Conservation (phyloP, 495 filamentous ascomycete genomes). For the Lepraria neglecta region DNA sequence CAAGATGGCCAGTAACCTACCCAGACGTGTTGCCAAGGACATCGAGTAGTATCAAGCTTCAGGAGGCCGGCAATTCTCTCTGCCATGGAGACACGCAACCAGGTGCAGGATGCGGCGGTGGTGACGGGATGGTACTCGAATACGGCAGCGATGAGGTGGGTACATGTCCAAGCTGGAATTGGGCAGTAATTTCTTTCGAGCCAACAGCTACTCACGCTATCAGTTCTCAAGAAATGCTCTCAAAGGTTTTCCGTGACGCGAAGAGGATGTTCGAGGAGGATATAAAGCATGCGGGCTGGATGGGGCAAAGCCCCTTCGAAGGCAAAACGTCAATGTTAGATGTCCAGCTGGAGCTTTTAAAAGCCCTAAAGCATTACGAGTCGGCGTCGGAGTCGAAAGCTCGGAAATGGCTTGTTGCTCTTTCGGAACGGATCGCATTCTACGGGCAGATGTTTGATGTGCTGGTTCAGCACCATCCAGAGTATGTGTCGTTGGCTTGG, state of each 20-base stretch:
- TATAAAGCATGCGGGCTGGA: not conserved
- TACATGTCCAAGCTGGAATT: not conserved
- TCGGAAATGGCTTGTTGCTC: conserved; percentile 12
- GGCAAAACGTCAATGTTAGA: not conserved
- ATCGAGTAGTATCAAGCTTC: not conserved
- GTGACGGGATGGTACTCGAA: not conserved
- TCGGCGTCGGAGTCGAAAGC: conserved; percentile 3
- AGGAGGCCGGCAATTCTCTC: not conserved
- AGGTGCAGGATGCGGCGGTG: not conserved
- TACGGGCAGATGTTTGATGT: conserved; percentile 27
- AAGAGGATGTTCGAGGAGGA: conserved; percentile 3
- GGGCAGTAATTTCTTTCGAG: not conserved
- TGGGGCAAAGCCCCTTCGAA: not conserved
- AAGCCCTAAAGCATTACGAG: not conserved
- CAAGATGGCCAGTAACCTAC: not conserved
- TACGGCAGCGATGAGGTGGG: not conserved
- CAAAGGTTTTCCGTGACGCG: not conserved
- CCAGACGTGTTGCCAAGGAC: not conserved
- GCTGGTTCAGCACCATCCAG: conserved; percentile 29
- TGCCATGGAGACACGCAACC: not conserved
- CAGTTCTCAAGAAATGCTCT: not conserved
- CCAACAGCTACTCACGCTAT: not conserved
- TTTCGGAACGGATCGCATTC: conserved; percentile 17
- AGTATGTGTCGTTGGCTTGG: conserved; percentile 31
- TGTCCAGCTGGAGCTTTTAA: conserved; percentile 9